These are phyloP conservation scores for Suillus plorans DNA, from an alignment of 768 basidiomycete species.

Conservation along the genomic window DNA sequence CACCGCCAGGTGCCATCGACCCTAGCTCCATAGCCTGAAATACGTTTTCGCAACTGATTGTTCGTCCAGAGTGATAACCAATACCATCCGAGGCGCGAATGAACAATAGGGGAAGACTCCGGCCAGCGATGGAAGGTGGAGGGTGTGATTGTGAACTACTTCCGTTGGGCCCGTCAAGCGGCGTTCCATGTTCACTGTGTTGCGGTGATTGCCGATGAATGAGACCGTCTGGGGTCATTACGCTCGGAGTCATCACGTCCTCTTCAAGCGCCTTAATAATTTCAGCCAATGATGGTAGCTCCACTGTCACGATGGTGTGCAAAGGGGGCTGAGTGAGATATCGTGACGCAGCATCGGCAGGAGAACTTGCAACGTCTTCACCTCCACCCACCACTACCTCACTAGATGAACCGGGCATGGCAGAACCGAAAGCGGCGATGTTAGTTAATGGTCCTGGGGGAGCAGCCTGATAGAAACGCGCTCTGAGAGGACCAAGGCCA, in stretches of 20 bases:
- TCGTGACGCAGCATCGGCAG: conserved; percentile 35
- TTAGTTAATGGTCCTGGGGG: conserved; percentile 67
- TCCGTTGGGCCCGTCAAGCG: conserved; percentile 25
- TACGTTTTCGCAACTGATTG: conserved; percentile 79
- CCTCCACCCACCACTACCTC: conserved; percentile 28
- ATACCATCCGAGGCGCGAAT: conserved; percentile 83
- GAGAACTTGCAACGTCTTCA: conserved; percentile 16
- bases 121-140: conserved; percentile 58
- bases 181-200: conserved; percentile 36
- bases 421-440: conserved; percentile 58
- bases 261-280: conserved; percentile 80
- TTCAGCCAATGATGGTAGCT: conserved; percentile 75
- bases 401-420: conserved; percentile 38
- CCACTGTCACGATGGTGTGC: conserved; percentile 83
- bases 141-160: conserved; percentile 28
- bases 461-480: conserved; percentile 73
- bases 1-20: conserved; percentile 43
- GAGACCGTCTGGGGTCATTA: conserved; percentile 34
- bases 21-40: conserved; percentile 69
- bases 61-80: conserved; percentile 85
- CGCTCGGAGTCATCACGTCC: conserved; percentile 50
- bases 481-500: conserved; percentile 81
- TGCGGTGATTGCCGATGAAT: conserved; percentile 15
- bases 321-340: conserved; percentile 54
- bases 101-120: conserved; percentile 76